These are phyloP conservation scores for Zygoascus meyerae DNA, from an alignment of 1,139 yeast genomes.

Conservation along the genomic window DNA sequence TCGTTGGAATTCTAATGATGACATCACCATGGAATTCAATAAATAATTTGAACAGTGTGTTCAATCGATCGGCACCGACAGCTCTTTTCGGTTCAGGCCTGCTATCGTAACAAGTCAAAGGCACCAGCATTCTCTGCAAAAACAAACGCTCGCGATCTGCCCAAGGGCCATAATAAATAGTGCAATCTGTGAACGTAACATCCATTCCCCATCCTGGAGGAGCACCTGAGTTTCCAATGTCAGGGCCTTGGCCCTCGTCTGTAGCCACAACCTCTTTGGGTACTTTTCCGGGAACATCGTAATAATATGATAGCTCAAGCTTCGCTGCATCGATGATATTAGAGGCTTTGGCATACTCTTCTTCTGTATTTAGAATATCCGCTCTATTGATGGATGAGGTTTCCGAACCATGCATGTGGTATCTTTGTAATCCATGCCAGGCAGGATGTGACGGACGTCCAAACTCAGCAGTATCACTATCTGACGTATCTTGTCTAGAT, in stretches of 20 bases:
- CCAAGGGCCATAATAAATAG: slow-evolving; percentile 91
- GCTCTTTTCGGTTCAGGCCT: slow-evolving; percentile 38
- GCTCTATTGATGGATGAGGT: slow-evolving; percentile 7
- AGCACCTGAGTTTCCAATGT: slow-evolving; percentile 48
- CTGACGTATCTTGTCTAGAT: neutral
- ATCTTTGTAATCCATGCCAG: slow-evolving; percentile 39
- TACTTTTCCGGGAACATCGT: slow-evolving; percentile 64
- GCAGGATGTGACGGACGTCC: slow-evolving; percentile 15
- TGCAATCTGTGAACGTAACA: slow-evolving; percentile 53
- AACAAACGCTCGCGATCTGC: slow-evolving; percentile 77
- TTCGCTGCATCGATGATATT: slow-evolving; percentile 59
- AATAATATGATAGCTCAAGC: slow-evolving; percentile 53
- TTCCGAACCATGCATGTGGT: slow-evolving; percentile 20
- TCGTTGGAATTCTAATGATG: slow-evolving; percentile 70
- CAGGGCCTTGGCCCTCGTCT: slow-evolving; percentile 38
- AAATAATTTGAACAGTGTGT: slow-evolving; percentile 50
- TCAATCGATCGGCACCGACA: slow-evolving; percentile 48
- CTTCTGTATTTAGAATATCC: slow-evolving; percentile 33
- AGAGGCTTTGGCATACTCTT: slow-evolving; percentile 83
- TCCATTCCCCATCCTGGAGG: slow-evolving; percentile 65
- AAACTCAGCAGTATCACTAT: slow-evolving; percentile 1
- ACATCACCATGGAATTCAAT: slow-evolving; percentile 55
- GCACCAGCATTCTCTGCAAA: slow-evolving; percentile 62
- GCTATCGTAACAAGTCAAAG: slow-evolving; percentile 55
- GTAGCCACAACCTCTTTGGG: slow-evolving; percentile 36